phyloP scores from a whole-genome alignment of 257 asterid genomes.

The Rehmannia glutinosa region DNA sequence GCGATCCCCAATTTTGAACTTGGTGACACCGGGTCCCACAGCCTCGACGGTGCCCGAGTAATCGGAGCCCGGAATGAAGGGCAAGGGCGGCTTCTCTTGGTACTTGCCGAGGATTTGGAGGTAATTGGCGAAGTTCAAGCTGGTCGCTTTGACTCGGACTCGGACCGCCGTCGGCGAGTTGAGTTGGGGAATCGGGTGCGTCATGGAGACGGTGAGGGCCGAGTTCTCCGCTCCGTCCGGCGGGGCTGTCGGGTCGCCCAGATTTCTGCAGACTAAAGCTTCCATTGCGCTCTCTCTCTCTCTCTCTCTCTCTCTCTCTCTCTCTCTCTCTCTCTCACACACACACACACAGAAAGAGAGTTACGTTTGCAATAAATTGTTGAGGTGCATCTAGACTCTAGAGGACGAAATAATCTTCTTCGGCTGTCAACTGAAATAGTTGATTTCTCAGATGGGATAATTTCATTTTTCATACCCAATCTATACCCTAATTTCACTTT shows the following conservation, averaged over 20 bases:
- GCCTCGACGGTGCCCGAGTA: conserved; percentile 82
- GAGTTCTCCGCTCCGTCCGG: conserved; percentile 39
- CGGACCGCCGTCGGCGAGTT: conserved; percentile 58
- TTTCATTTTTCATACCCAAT: too few relatives aligned
- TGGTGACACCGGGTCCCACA: conserved; percentile 65
- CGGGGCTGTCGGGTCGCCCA: conserved; percentile 84
- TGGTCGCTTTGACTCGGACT: conserved; percentile 73
- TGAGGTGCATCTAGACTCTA: too few relatives aligned
- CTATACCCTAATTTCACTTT: too few relatives aligned
- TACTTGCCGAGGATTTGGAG: conserved; percentile 83
- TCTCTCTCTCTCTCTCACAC: background rate
- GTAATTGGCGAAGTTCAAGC: conserved; percentile 93
- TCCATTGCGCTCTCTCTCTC: conserved; percentile 47
- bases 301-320: background rate
- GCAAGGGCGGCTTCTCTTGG: conserved; percentile 80
- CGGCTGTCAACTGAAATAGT: too few relatives aligned
- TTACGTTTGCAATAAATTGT: too few relatives aligned
- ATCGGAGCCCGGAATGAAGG: conserved; percentile 91
- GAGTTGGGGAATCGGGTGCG: conserved; percentile 68
- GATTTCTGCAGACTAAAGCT: conserved; percentile 71
- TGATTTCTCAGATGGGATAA: too few relatives aligned
- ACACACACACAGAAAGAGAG: too few relatives aligned
- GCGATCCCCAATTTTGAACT: conserved; percentile 69
- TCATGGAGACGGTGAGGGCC: conserved; percentile 44
- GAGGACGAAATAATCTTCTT: too few relatives aligned